These are phyloP conservation scores for Mollisia scopiformis DNA, from an alignment of 2,329 filamentous ascomycete species.

Conservation along the genomic window DNA sequence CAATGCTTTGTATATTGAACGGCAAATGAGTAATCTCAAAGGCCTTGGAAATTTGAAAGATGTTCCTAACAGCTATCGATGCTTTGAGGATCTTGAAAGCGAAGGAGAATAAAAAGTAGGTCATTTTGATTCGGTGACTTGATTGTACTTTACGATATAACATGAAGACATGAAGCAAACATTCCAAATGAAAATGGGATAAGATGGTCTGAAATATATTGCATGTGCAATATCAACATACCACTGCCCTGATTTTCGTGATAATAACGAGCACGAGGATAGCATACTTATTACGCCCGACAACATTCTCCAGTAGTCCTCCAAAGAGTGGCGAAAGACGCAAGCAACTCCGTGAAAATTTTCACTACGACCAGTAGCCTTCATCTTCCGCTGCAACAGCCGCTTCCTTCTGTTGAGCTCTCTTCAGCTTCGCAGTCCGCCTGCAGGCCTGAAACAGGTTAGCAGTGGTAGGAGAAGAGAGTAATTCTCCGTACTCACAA, in stretches of 20 bases:
- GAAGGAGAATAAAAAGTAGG: too few relatives aligned
- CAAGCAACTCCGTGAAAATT: background rate
- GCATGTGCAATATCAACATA: background rate
- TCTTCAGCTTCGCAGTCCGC: constrained; percentile 14
- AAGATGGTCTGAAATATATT: background rate
- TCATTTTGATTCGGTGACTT: too few relatives aligned
- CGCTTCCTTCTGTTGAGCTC: constrained; percentile 4
- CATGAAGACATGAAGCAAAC: too few relatives aligned
- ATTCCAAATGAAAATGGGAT: too few relatives aligned
- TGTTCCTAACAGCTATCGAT: too few relatives aligned
- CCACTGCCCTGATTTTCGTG: background rate
- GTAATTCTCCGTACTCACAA: constrained; percentile 12
- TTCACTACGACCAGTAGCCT: constrained; percentile 24
- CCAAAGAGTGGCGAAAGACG: too few relatives aligned
- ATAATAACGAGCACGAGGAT: background rate
- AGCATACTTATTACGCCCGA: background rate
- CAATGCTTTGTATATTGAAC: background rate
- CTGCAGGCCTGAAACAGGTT: constrained; percentile 23
- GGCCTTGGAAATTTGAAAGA: too few relatives aligned
- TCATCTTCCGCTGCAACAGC: constrained; percentile 21
- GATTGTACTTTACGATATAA: too few relatives aligned
- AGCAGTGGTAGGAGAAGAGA: background rate
- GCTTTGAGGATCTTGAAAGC: too few relatives aligned
- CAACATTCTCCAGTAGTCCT: background rate
- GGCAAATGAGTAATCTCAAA: too few relatives aligned